Evolutionary conservation across 1,139 yeast species (phyloP).

Genomic region (Debaryomyces sp.): DNA sequence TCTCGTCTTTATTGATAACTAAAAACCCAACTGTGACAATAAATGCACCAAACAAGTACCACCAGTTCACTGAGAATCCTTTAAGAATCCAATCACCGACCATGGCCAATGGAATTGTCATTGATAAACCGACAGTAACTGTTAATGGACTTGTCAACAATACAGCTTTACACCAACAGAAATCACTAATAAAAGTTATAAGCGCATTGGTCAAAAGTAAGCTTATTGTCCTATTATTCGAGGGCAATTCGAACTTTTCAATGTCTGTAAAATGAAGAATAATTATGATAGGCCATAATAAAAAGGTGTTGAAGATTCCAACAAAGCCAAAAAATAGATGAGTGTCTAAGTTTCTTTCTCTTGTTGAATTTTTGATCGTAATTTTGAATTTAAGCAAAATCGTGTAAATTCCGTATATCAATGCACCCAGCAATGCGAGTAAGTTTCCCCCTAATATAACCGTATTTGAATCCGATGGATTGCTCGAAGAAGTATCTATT

Average conservation of each 20-base stretch:
- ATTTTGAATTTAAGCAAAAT: constrained; percentile 77
- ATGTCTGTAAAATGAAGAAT: constrained; percentile 62
- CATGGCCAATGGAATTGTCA: constrained; percentile 94
- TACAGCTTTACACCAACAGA: constrained; percentile 96
- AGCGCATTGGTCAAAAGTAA: constrained; percentile 67
- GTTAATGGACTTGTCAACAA: constrained; percentile 89
- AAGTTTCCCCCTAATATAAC: constrained; percentile 70
- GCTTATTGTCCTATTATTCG: constrained; percentile 49
- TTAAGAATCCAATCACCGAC: constrained; percentile 82
- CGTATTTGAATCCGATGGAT: constrained; percentile 32
- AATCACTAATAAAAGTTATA: constrained; percentile 84
- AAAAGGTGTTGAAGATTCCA: constrained; percentile 74
- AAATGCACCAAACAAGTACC: constrained; percentile 77
- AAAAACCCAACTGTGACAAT: constrained; percentile 83
- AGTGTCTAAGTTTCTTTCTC: constrained; percentile 78
- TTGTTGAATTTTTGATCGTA: constrained; percentile 41
- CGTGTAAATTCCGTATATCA: constrained; percentile 89
- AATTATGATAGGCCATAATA: constrained; percentile 83
- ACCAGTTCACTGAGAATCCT: constrained; percentile 57
- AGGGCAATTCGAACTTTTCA: constrained; percentile 76
- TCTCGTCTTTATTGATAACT: constrained; percentile 78
- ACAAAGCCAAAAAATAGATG: constrained; percentile 92
- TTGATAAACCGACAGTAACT: constrained; percentile 90
- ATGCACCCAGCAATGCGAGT: constrained; percentile 80
- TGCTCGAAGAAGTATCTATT: constrained; percentile 47